Base-by-base conservation (phyloP, 2,329 filamentous ascomycete genomes). In the Parastagonospora avenae region DNA sequence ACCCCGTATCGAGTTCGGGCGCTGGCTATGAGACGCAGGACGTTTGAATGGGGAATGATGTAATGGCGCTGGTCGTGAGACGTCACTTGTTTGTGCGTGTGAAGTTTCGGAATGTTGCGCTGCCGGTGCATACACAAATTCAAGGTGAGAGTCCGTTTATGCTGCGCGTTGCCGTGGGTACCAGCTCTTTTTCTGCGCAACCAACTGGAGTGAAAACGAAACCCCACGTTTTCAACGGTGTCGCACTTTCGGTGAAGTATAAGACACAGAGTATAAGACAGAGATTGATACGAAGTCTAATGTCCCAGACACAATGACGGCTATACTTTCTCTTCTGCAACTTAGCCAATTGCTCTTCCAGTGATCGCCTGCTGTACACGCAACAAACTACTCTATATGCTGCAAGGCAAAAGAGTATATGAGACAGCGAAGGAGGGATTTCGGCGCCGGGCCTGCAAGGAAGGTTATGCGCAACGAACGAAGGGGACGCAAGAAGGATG, bases 381-480 rank as follows among this genome's bases (percentile, higher is more conserved):
- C 48, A 42, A 49, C 37, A 51, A 51, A 41, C 46, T 38, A 52
- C 52, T 56, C 52, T 45, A 41, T 57, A 48, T 54, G 46, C 60
- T 63, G 64, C 59, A 70, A 66, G 62, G 65, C 55, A 56, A 58
- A 59, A 50, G 59, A 62, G 46, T 50, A 53, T 50, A 46, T 57
- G 56, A 61, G 62, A 65, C 54, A 60, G 36, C 42, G 53, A 63
- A 63, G 49, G 55, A 62, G 55, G 51, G 50, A 41, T 42, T 38
- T 50, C 47, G 64, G 65, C 63, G 46, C 62, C 59, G 55, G 66
- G 62, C 64, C 63, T 67, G 68, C 63, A 71, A 70, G 62, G 24
- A 14, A 12, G 33, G 14, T 16, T 14, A 40, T 67, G 67, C 66
- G 51, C 66, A 70, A 67, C 67, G 66, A 55, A 55, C 48, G 40